Conservation (phyloP, 2,329 filamentous ascomycete species). For the Neonectria ditissima region DNA sequence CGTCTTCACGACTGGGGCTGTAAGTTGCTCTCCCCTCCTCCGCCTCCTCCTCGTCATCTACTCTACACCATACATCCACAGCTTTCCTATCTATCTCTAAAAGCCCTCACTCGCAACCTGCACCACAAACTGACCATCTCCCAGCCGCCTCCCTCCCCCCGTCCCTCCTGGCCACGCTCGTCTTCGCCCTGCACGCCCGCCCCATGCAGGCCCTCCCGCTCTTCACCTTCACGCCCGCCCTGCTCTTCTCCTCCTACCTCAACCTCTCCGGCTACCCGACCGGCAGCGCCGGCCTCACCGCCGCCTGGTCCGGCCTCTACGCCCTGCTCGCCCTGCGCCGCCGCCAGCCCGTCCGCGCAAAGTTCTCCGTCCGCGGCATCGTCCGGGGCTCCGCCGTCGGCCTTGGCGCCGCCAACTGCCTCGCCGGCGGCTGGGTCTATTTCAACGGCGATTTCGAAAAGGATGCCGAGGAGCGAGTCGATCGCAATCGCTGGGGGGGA, state of each 20-base stretch:
- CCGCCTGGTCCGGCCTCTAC: conserved; percentile 69
- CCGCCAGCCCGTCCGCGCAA: conserved; percentile 54
- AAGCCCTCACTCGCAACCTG: too few species aligned
- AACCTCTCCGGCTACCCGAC: conserved; percentile 70
- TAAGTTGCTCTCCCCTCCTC: conserved; percentile 49
- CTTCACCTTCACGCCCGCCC: conserved; percentile 63
- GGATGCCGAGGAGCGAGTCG: conserved; percentile 61
- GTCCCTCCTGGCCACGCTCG: conserved; percentile 66
- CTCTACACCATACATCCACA: conserved; percentile 4
- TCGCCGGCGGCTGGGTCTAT: conserved; percentile 65
- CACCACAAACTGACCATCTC: too few species aligned
- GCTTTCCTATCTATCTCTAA: too few species aligned
- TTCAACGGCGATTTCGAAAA: conserved; percentile 61
- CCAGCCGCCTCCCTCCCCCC: conserved; percentile 66
- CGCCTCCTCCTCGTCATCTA: conserved; percentile 13
- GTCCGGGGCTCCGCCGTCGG: conserved; percentile 65
- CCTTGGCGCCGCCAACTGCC: conserved; percentile 60
- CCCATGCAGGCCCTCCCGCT: conserved; percentile 65
- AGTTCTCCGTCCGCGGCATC: conserved; percentile 61
- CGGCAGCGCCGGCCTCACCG: conserved; percentile 66
- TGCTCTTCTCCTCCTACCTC: conserved; percentile 69
- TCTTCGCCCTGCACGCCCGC: conserved; percentile 67
- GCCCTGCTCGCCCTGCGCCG: conserved; percentile 65
- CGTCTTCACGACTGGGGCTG: conserved; percentile 62
- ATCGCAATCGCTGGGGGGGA: conserved; percentile 64